A percentile compares a stretch with the other conserved stretches of the same genome.
Evolutionary conservation across 108 stramenopile genomes (phyloP).

Genomic region (Ochromonas danica): DNA sequence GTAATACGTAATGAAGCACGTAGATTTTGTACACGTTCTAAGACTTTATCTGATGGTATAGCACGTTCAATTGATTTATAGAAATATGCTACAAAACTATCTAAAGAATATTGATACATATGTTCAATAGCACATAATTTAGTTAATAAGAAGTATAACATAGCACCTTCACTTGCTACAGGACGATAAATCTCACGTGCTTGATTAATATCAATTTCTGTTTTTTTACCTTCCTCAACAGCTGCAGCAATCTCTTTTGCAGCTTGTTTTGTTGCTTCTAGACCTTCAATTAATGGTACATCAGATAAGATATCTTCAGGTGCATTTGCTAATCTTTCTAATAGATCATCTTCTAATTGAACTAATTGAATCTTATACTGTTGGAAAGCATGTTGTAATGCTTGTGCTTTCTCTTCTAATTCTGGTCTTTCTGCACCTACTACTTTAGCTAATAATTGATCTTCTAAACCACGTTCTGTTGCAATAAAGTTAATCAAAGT

Average conservation of each 20-base stretch:
- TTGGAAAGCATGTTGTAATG: constrained; percentile 67
- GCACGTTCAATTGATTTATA: constrained; percentile 75
- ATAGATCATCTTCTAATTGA: constrained; percentile 76
- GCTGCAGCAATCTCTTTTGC: constrained; percentile 76
- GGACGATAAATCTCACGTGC: constrained; percentile 78
- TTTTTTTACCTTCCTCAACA: constrained; percentile 70
- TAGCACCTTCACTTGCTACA: constrained; percentile 83
- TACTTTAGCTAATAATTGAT: constrained; percentile 81
- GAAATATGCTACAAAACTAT: constrained; percentile 78
- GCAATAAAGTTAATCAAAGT: constrained; percentile 89
- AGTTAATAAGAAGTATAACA: constrained; percentile 87
- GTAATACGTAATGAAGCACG: constrained; percentile 74
- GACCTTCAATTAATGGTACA: constrained; percentile 81
- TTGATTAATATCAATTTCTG: constrained; percentile 69
- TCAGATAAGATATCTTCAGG: constrained; percentile 83
- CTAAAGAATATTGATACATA: constrained; percentile 90
- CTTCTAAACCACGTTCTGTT: constrained; percentile 79
- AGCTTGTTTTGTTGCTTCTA: constrained; percentile 79
- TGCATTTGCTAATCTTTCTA: constrained; percentile 80
- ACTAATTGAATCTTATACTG: constrained; percentile 79
- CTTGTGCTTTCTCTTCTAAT: constrained; percentile 73
- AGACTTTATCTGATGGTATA: constrained; percentile 56
- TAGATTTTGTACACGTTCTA: constrained; percentile 66
- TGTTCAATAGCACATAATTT: constrained; percentile 77
- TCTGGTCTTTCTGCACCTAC: constrained; percentile 79